Base-by-base conservation (phyloP, 768 basidiomycete genomes). In the Calocybe cyanea region DNA sequence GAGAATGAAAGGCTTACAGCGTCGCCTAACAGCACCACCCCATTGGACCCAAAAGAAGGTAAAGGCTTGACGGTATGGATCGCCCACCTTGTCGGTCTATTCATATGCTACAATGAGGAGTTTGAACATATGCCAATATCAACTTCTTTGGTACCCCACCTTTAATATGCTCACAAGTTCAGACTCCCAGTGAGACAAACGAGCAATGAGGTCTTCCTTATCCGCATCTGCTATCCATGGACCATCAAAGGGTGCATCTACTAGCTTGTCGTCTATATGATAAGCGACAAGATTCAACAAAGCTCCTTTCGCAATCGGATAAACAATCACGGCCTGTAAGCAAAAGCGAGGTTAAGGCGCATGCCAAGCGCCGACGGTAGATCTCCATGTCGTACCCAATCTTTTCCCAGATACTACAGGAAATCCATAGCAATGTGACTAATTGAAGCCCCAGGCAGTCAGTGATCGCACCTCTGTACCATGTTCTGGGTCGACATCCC, bases 21-120 rank as follows among this genome's bases (percentile, higher is more conserved):
- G 49, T 80, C 78, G 18, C 77, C 79, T 2, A 73, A 56, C 9
- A 81, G 58, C 7, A 67, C 71, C 2, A 78, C 69, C 2, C 61
- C 59, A 9, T 64, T 67, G 15, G 56, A 54, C 1, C 67, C 67
- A 48, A 66, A 77, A 5, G 59, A 59, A 0, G 68, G 63, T 10
- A 80, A 55, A 5, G 65, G 63, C 5, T 59, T 61, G n/a, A 80
- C 50, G 17, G 56, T 55, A 47, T 73, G 68, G 2, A 79, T 54
- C 3, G 68, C 67, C 73, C 76, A 78, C 52, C 62, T 66, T 14
- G 61, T 67, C 1, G 45, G 2, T 20, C 45, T 38, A 19, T 41
- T 23, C 13, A 52, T 52, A 7, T 43, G 21, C 51, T 52, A 41
- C 20, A 36, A 28, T 3, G 14, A 13, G 7, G 15, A 24, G 28